phyloP scores from a whole-genome alignment of 169 alveolate genomes.

The Miamiensis avidus region DNA sequence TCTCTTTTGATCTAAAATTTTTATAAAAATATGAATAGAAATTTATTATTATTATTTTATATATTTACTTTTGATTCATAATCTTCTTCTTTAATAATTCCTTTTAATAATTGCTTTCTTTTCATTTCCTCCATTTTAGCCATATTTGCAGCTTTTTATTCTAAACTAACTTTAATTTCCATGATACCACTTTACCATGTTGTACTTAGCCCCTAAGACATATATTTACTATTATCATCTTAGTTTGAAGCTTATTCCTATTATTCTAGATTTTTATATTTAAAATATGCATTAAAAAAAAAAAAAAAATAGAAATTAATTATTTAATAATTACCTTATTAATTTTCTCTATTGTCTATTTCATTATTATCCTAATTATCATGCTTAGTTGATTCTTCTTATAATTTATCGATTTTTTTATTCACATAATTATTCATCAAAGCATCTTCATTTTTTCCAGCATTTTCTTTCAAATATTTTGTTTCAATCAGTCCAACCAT shows the following conservation, averaged over 20 bases:
- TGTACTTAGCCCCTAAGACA: background rate
- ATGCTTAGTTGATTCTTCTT: too few relatives aligned
- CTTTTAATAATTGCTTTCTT: background rate
- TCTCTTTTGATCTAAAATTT: too few relatives aligned
- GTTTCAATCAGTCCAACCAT: background rate
- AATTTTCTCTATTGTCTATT: background rate
- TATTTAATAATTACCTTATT: too few relatives aligned
- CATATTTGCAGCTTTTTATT: background rate
- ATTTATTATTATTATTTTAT: too few relatives aligned
- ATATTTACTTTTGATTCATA: background rate
- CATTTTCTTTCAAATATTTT: background rate
- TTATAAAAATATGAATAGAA: too few relatives aligned
- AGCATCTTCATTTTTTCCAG: background rate
- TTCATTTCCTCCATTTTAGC: background rate
- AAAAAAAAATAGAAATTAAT: too few relatives aligned
- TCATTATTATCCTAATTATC: background rate
- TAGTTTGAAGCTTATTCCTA: background rate
- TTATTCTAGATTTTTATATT: background rate
- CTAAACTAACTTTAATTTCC: background rate
- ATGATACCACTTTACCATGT: background rate
- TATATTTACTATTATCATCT: too few relatives aligned
- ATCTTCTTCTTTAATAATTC: background rate
- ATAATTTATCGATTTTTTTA: background rate
- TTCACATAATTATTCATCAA: background rate
- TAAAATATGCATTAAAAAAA: too few relatives aligned